Percentiles rank a stretch among this genome's conserved stretches.
phyloP scores from a whole-genome alignment of 2,329 filamentous ascomycete genomes.

The Calycina marina region DNA sequence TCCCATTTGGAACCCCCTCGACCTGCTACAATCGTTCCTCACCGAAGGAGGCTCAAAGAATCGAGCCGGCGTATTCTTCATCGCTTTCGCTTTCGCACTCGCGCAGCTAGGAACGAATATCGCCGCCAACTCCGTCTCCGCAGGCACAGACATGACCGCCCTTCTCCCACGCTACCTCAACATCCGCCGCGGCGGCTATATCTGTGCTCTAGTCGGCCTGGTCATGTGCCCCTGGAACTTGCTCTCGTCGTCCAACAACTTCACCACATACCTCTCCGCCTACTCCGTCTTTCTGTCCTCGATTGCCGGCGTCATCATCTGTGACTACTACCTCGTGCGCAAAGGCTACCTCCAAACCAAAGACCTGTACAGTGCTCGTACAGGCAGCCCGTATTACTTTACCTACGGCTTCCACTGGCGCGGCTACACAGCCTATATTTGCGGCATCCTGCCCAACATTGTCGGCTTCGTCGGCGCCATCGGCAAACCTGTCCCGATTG shows the following conservation, averaged over 20 bases:
- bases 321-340: slow-evolving; percentile 78
- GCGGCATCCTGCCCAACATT: slow-evolving; percentile 77
- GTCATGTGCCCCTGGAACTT: slow-evolving; percentile 82
- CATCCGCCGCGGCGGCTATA: slow-evolving; percentile 75
- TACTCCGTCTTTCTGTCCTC: slow-evolving; percentile 91
- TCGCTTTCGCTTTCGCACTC: slow-evolving; percentile 55
- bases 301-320: slow-evolving; percentile 81
- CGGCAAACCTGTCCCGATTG: slow-evolving; percentile 54
- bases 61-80: slow-evolving; percentile 63
- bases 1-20: slow-evolving; percentile 60
- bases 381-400: slow-evolving; percentile 58
- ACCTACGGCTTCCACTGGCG: slow-evolving; percentile 66
- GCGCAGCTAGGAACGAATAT: slow-evolving; percentile 81
- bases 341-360: slow-evolving; percentile 66
- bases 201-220: slow-evolving; percentile 66
- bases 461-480: slow-evolving; percentile 81
- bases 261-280: slow-evolving; percentile 81
- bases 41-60: slow-evolving; percentile 52
- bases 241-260: slow-evolving; percentile 60
- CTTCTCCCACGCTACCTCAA: slow-evolving; percentile 67
- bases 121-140: slow-evolving; percentile 72
- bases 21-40: slow-evolving; percentile 51
- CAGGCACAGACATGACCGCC: slow-evolving; percentile 63
- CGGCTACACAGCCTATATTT: slow-evolving; percentile 68
- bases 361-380: slow-evolving; percentile 62